phyloP scores from a whole-genome alignment of 1,139 yeast species.

The Torulaspora pretoriensis region DNA sequence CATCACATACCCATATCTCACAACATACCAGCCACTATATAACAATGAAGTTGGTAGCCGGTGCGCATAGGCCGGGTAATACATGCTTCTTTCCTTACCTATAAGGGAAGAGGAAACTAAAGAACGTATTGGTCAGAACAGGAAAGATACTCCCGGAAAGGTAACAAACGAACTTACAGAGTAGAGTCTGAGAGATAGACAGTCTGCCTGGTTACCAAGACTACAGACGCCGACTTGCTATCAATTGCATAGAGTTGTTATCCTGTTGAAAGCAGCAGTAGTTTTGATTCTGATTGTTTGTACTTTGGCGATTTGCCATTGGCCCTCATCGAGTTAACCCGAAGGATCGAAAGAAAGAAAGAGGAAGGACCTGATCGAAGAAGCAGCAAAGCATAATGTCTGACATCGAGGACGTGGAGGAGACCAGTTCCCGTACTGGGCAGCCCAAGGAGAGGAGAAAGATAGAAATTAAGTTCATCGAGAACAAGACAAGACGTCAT shows the following conservation, averaged over 20 bases:
- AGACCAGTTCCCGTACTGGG: slow-evolving; percentile 14
- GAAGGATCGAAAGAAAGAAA: not conserved
- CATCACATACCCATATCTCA: too few species aligned
- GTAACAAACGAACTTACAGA: slow-evolving; percentile 9
- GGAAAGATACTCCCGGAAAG: slow-evolving; percentile 17
- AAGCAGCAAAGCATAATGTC: slow-evolving; percentile 7
- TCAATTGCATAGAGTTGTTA: not conserved
- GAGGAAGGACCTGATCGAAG: not conserved
- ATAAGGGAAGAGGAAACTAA: slow-evolving; percentile 16
- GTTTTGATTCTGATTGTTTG: not conserved
- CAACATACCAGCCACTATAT: too few species aligned
- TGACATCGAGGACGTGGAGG: slow-evolving; percentile 17
- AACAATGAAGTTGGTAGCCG: not conserved
- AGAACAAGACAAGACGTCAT: slow-evolving; percentile 95
- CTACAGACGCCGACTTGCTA: not conserved
- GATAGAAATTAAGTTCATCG: slow-evolving; percentile 94
- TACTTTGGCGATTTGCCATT: not conserved
- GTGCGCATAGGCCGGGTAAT: slow-evolving; percentile 2
- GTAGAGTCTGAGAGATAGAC: not conserved
- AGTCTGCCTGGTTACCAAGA: not conserved
- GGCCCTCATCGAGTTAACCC: not conserved
- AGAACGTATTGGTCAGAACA: slow-evolving; percentile 15
- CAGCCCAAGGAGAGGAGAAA: slow-evolving; percentile 71
- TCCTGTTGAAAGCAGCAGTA: not conserved
- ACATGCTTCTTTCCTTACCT: slow-evolving; percentile 7